A percentile compares a stretch with the other conserved stretches of the same genome.
Evolutionary conservation across 2,329 filamentous ascomycete genomes (phyloP).

Genomic region (Bipolaris oryzae): DNA sequence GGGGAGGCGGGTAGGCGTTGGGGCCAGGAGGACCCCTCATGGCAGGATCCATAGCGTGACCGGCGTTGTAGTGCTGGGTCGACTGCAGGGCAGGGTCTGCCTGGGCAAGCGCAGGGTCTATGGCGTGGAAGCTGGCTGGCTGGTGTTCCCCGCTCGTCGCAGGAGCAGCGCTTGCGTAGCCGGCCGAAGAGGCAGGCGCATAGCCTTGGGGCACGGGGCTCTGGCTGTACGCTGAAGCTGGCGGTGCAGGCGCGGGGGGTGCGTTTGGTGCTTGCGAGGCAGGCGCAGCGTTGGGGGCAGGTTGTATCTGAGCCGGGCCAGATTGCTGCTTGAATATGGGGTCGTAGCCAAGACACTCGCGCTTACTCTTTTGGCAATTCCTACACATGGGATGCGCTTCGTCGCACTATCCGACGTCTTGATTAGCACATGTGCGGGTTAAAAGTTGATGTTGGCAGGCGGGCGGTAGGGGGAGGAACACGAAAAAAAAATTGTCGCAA

Average conservation of each 20-base stretch:
- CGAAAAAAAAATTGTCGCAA: slow-evolving; percentile 3
- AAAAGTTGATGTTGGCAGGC: slow-evolving; percentile 13
- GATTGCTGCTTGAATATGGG: slow-evolving; percentile 80
- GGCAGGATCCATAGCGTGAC: slow-evolving; percentile 41
- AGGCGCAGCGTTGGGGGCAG: slow-evolving; percentile 62
- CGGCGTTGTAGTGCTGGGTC: slow-evolving; percentile 42
- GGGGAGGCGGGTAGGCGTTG: slow-evolving; percentile 23
- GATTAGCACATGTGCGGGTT: slow-evolving; percentile 34
- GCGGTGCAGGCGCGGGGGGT: slow-evolving; percentile 41
- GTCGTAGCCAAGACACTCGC: slow-evolving; percentile 85
- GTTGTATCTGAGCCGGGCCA: slow-evolving; percentile 74
- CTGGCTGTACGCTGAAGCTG: slow-evolving; percentile 45
- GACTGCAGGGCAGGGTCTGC: slow-evolving; percentile 40
- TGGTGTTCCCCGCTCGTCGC: slow-evolving; percentile 43
- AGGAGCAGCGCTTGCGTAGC: slow-evolving; percentile 44
- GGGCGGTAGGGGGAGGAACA: neutral
- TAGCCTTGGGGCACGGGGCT: slow-evolving; percentile 51
- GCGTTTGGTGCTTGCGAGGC: slow-evolving; percentile 42
- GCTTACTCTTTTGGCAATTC: slow-evolving; percentile 87
- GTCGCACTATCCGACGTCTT: slow-evolving; percentile 74
- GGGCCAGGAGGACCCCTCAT: slow-evolving; percentile 36
- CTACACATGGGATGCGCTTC: slow-evolving; percentile 91
- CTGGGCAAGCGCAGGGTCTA: slow-evolving; percentile 69
- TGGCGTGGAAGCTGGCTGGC: slow-evolving; percentile 63
- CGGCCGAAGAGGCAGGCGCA: slow-evolving; percentile 52